Evolutionary conservation across 805 yeast genomes (phyloP), one percentile per base, ranked within the genome.

Genomic region (Cephaloascus albidus): DNA sequence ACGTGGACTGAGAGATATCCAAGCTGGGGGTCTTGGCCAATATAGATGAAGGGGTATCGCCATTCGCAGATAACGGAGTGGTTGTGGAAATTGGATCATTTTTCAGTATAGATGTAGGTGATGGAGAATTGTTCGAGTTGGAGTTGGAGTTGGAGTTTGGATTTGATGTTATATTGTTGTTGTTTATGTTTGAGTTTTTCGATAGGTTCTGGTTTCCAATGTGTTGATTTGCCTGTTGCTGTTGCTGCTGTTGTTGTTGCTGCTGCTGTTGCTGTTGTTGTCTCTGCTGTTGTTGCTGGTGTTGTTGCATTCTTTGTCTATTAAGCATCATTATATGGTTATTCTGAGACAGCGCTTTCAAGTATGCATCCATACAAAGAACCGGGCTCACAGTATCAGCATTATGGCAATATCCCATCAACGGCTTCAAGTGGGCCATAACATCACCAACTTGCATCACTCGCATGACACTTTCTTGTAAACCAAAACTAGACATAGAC

Each of bases 391-490:
- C 56, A 3, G 72, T 65, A 19, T 74, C 66, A 26, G 63, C 63
- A 4, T 68, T 57, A 41, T 64, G 61, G 8, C 84, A 71, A 47
- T 68, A 76, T 10, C 68, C 62, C 77, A 85, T 78, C 40, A 87
- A 60, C 4, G 83, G 78, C 40, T 74, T 71, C 45, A 86, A 65
- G 44, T 76, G 75, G 0, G 87, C 69, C 86, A 87, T 82, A 8
- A 81, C 81, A 55, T 85, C 93, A 33, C 87, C 73, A 3, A 84
- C 75, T 55, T 85, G 90, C 60, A 86, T 58, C 18, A 80, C 68
- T 43, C 90, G 63, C 76, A 85, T 72, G 4, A 85, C 78, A 32
- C 71, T 70, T 38, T 74, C 78, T 40, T 76, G 78, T 4, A 83
- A 57, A 0, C 95, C 95, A 45, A 73, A 72, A 39, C 70, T 69